A percentile compares a stretch with the other conserved stretches of the same genome.
phyloP scores from a whole-genome alignment of 2,329 filamentous ascomycete genomes.

The Samsoniella hepiali region DNA sequence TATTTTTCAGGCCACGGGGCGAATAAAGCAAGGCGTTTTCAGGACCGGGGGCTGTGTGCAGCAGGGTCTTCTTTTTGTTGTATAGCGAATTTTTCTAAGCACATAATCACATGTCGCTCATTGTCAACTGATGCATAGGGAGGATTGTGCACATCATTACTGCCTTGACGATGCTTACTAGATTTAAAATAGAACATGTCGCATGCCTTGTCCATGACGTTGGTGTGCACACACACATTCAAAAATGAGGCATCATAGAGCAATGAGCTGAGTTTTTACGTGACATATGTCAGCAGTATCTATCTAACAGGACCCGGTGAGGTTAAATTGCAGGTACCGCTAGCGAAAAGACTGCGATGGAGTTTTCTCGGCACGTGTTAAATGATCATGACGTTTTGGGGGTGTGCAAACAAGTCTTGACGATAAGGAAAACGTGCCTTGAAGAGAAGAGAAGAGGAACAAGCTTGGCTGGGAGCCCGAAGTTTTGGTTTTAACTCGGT shows the following conservation, averaged over 20 bases:
- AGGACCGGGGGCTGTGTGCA: background rate
- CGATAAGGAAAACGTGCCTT: slow-evolving; percentile 91
- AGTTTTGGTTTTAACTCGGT: slow-evolving; percentile 27
- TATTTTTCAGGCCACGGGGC: background rate
- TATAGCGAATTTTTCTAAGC: slow-evolving; percentile 7
- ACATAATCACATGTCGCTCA: background rate
- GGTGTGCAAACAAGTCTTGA: slow-evolving; percentile 67
- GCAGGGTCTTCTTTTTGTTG: slow-evolving; percentile 8
- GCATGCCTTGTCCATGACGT: background rate
- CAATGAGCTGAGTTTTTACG: background rate
- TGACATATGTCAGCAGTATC: slow-evolving; percentile 73
- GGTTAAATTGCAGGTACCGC: slow-evolving; percentile 71
- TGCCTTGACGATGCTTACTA: background rate
- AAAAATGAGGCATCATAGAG: background rate
- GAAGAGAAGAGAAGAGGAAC: slow-evolving; percentile 38
- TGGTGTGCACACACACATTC: background rate
- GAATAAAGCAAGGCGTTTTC: slow-evolving; percentile 13
- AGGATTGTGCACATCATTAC: background rate
- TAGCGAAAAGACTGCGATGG: slow-evolving; percentile 90
- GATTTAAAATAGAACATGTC: background rate
- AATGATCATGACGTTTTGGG: slow-evolving; percentile 88
- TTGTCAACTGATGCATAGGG: background rate
- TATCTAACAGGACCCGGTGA: slow-evolving; percentile 95
- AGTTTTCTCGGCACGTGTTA: slow-evolving; percentile 73
- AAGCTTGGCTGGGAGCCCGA: slow-evolving; percentile 26